These are phyloP conservation scores for Penicillium verhagenii DNA, from an alignment of 495 filamentous ascomycete species.

Conservation along the genomic window DNA sequence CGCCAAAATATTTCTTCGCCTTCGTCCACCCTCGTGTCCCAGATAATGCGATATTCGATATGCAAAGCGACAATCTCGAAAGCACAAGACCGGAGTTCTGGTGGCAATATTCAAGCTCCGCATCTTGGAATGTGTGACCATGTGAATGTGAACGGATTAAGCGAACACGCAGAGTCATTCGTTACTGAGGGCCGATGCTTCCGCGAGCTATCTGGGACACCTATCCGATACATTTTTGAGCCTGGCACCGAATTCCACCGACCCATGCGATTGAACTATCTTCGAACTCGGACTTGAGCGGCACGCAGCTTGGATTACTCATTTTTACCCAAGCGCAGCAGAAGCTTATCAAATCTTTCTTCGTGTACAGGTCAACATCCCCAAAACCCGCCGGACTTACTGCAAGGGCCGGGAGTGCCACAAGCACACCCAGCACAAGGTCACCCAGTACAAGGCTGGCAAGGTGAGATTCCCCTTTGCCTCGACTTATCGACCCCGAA, in stretches of 20 bases:
- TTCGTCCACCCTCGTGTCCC: neutral
- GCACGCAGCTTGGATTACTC: slow-evolving; percentile 6
- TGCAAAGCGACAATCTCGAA: neutral
- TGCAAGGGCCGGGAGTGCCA: slow-evolving; percentile 94
- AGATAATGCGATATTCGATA: neutral
- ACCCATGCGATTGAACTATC: slow-evolving; percentile 10
- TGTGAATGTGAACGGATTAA: neutral
- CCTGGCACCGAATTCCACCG: neutral
- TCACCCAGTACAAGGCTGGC: slow-evolving; percentile 96
- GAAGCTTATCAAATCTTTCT: slow-evolving; percentile 28
- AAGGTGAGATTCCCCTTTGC: slow-evolving; percentile 55
- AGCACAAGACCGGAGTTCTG: neutral
- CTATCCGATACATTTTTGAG: neutral
- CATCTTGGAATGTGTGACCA: neutral
- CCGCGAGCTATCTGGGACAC: neutral
- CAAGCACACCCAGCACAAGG: slow-evolving; percentile 93
- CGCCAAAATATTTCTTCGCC: neutral
- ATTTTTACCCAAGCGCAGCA: neutral
- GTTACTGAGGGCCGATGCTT: neutral
- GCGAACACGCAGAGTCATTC: neutral
- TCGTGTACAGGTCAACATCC: slow-evolving; percentile 72
- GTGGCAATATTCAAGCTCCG: neutral
- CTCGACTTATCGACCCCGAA: slow-evolving; percentile 4
- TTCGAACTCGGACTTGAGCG: slow-evolving; percentile 11
- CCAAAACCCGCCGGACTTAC: slow-evolving; percentile 88